Conservation (phyloP, 2,329 filamentous ascomycete species). For the Aspergillus sp. region DNA sequence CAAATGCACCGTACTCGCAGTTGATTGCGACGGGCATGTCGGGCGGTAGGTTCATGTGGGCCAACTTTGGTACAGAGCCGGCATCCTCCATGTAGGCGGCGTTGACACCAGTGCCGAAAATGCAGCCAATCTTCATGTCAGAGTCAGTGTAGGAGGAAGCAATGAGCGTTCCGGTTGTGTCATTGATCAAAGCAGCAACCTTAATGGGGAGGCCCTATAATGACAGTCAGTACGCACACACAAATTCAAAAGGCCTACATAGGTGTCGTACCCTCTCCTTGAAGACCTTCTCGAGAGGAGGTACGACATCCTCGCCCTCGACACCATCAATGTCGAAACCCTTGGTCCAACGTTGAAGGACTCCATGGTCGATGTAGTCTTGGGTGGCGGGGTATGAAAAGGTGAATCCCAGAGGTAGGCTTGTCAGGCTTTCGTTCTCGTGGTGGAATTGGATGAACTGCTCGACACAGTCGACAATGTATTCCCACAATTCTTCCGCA, state of each 20-base stretch:
- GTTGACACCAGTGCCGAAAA: slow-evolving; percentile 98
- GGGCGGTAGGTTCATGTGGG: slow-evolving; percentile 81
- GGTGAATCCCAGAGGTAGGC: slow-evolving; percentile 83
- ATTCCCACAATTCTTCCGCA: slow-evolving; percentile 87
- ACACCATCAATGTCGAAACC: slow-evolving; percentile 93
- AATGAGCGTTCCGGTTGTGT: slow-evolving; percentile 95
- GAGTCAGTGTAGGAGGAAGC: slow-evolving; percentile 95
- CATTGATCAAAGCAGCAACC: slow-evolving; percentile 90
- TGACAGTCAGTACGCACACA: slow-evolving; percentile 14
- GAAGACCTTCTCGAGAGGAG: slow-evolving; percentile 79
- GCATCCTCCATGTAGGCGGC: slow-evolving; percentile 96
- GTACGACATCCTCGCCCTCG: slow-evolving; percentile 86
- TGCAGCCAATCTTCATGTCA: slow-evolving; percentile 91
- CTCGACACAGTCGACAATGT: slow-evolving; percentile 87
- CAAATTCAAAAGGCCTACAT: background rate
- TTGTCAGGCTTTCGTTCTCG: slow-evolving; percentile 59
- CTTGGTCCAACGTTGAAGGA: slow-evolving; percentile 95
- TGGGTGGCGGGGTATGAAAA: slow-evolving; percentile 95
- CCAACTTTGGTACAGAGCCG: slow-evolving; percentile 89
- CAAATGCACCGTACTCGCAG: slow-evolving; percentile 96
- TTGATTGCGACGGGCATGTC: slow-evolving; percentile 91
- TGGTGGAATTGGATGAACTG: slow-evolving; percentile 89
- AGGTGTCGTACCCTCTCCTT: slow-evolving; percentile 58
- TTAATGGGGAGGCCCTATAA: slow-evolving; percentile 82
- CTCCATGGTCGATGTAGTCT: slow-evolving; percentile 87